Percentiles rank a stretch among this genome's conserved stretches.
These are phyloP conservation scores for Ceratocystis smalleyi DNA, from an alignment of 2,329 filamentous ascomycete genomes.

Conservation along the genomic window DNA sequence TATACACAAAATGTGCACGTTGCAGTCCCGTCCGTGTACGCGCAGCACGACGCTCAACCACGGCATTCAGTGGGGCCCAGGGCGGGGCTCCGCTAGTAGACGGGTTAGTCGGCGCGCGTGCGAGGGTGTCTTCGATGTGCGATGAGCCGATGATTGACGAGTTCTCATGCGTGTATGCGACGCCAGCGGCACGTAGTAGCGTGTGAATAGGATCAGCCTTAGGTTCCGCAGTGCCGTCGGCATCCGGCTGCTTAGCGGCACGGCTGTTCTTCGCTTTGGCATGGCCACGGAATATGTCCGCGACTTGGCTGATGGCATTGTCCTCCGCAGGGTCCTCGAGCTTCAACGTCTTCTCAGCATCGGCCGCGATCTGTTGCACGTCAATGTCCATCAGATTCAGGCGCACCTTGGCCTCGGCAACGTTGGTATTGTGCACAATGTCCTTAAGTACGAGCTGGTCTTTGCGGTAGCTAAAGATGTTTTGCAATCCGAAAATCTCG, in stretches of 20 bases:
- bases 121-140: conserved; percentile 77
- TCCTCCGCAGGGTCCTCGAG: conserved; percentile 30
- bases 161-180: conserved; percentile 93
- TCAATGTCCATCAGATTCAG: conserved; percentile 67
- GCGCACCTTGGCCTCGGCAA: conserved; percentile 79
- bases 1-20: conserved; percentile 34
- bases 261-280: not conserved
- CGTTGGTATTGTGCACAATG: conserved; percentile 96
- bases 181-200: conserved; percentile 73
- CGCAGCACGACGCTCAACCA: conserved; percentile 19
- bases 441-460: conserved; percentile 73
- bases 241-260: conserved; percentile 19
- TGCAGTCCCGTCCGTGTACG: conserved; percentile 20
- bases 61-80: conserved; percentile 15
- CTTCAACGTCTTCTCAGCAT: conserved; percentile 34
- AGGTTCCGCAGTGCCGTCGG: conserved; percentile 27
- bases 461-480: conserved; percentile 69
- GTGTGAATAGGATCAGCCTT: conserved; percentile 67
- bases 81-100: conserved; percentile 29
- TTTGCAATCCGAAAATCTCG: conserved; percentile 81
- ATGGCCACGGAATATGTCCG: not conserved
- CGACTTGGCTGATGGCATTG: conserved; percentile 27
- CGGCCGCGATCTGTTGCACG: conserved; percentile 43
- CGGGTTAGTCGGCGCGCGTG: conserved; percentile 51
- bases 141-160: conserved; percentile 85